Base-by-base conservation (phyloP, 805 yeast genomes). In the Saturnispora ahearnii region DNA sequence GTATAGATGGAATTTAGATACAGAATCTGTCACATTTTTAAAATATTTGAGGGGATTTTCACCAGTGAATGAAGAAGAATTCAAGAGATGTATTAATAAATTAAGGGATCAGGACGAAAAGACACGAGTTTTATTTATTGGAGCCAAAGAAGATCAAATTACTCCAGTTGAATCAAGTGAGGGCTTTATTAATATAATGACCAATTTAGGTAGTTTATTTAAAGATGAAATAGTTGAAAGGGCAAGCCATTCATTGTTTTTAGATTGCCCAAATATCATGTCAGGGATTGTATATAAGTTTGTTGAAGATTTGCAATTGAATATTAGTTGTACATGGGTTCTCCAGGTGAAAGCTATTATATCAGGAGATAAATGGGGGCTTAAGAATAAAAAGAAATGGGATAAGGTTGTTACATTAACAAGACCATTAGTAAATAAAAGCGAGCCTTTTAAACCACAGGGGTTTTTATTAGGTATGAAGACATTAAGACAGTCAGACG, bases 331-430 rank as follows among this genome's bases (percentile, higher is more conserved):
- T 26, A 77, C 85, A 2, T 84, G 90, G 90, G 87, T 82, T 44
- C 69, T 84, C 47, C 72, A 76, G 53, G 71, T 79, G 15, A 77
- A 79, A 57, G 85, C 85, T 2, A 73, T 77, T 47, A 73, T 79
- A 12, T 74, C 79, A 26, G 84, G 84, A 2, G 84, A 78, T 57
- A 84, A 85, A 64, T 85, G 91, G 91, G 86, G 88, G 22, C 65
- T 85, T 54, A 84, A 84, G 63, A 85, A 84, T 59, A 85, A 82
- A 59, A 73, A 70, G 53, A 85, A 84, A 62, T 85, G 93, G 91
- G 71, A 73, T 59, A 67, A 72, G 32, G 70, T 80, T 6, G 70
- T 71, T 42, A 69, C 80, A 0, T 69, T 84, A 0, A 78, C 84
- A 0, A 54, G 64, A 51, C 72, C 69, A 44, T 66, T 79, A 15